Evolutionary conservation across 352 stramenopile species (phyloP).

Genomic region (Phytophthora ramorum): DNA sequence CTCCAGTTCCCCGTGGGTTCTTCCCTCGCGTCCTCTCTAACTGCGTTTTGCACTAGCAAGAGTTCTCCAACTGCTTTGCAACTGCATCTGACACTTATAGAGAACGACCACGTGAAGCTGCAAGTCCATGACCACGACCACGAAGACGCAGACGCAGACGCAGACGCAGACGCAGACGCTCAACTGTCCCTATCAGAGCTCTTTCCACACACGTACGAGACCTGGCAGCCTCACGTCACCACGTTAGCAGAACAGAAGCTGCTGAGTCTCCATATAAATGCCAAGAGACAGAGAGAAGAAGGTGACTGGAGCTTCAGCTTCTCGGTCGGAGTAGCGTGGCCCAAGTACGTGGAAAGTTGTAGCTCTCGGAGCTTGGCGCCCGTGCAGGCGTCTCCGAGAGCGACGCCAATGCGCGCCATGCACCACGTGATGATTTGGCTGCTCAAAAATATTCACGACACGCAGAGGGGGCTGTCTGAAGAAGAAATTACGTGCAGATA

Average conservation of each 20-base stretch:
- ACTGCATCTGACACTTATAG: slow-evolving; percentile 20
- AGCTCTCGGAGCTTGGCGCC: slow-evolving; percentile 5
- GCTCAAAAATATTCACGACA: slow-evolving; percentile 33
- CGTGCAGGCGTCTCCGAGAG: slow-evolving; percentile 13
- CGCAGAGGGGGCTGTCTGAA: slow-evolving; percentile 2
- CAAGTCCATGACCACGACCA: background rate
- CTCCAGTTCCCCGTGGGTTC: slow-evolving; percentile 22
- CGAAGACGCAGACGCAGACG: slow-evolving; percentile 5
- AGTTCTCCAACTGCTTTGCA: background rate
- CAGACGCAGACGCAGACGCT: slow-evolving; percentile 3
- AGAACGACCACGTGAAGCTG: slow-evolving; percentile 20
- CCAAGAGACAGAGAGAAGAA: slow-evolving; percentile 1
- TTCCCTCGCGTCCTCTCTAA: slow-evolving; percentile 4
- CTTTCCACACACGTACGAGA: slow-evolving; percentile 26
- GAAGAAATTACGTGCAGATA: slow-evolving; percentile 39
- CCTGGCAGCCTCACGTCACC: slow-evolving; percentile 22
- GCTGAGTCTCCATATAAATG: slow-evolving; percentile 46
- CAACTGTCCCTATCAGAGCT: slow-evolving; percentile 28
- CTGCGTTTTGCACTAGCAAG: slow-evolving; percentile 2
- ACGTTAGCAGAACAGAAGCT: slow-evolving; percentile 37
- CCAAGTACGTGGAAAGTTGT: slow-evolving; percentile 30
- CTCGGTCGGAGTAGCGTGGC: slow-evolving; percentile 47
- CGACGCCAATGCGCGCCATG: slow-evolving; percentile 32
- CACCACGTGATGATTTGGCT: slow-evolving; percentile 71
- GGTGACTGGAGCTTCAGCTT: slow-evolving; percentile 33